Conservation (phyloP, 2,329 filamentous ascomycete genomes). For the Colletotrichum incanum region DNA sequence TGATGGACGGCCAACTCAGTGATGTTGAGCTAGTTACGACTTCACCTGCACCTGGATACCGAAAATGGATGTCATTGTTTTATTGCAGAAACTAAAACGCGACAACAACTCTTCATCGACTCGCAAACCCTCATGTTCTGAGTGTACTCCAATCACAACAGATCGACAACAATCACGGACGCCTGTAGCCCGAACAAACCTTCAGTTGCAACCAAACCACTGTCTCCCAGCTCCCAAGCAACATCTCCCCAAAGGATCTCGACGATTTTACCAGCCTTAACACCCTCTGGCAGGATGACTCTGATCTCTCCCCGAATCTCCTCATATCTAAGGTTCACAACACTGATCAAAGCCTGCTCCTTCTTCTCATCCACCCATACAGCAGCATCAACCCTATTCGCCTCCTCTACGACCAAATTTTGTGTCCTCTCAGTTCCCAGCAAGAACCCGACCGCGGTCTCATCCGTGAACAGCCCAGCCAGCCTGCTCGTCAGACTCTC, state of each 20-base stretch:
- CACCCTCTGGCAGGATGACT: constrained; percentile 12
- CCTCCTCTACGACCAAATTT: constrained; percentile 26
- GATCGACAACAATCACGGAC: not conserved
- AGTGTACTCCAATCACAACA: not conserved
- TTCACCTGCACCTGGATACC: no score
- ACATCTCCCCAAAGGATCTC: constrained; percentile 32
- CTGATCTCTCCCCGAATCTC: constrained; percentile 20
- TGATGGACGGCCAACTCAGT: not conserved
- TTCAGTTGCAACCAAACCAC: constrained; percentile 23
- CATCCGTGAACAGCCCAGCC: constrained; percentile 54
- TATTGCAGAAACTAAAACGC: not conserved
- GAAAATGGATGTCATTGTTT: not conserved
- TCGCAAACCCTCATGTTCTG: accelerated
- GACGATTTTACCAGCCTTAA: not conserved
- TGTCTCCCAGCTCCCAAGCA: constrained; percentile 7
- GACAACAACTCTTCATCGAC: not conserved
- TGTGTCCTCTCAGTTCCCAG: constrained; percentile 29
- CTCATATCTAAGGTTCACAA: constrained; percentile 26
- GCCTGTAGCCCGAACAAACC: constrained; percentile 24
- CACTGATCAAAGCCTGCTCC: constrained; percentile 19
- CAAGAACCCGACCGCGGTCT: constrained; percentile 57
- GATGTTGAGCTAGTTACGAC: no score
- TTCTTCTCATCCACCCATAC: constrained; percentile 24
- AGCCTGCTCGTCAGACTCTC: constrained; percentile 58
- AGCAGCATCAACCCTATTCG: constrained; percentile 30